These are phyloP conservation scores for Claviceps sp. DNA, from an alignment of 2,329 filamentous ascomycete species.

Conservation along the genomic window DNA sequence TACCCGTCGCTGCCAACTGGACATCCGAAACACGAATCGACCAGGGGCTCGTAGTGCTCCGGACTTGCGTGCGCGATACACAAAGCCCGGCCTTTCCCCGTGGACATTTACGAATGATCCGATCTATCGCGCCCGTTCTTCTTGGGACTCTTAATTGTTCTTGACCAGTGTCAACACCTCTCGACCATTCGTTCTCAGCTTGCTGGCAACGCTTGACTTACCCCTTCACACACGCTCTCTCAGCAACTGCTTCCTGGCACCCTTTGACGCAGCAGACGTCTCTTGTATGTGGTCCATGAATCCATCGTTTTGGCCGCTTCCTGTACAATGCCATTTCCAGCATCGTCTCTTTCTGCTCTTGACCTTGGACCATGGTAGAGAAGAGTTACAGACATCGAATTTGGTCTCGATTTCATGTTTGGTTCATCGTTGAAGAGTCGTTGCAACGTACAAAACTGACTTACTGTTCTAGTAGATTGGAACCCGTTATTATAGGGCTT, in stretches of 20 bases:
- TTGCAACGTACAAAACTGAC: not conserved
- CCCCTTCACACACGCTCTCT: not conserved
- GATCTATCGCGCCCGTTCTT: not conserved
- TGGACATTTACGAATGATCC: not conserved
- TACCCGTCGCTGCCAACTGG: not conserved
- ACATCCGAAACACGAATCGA: slow-evolving; percentile 4
- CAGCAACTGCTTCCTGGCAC: not conserved
- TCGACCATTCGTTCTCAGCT: not conserved
- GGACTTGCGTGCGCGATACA: not conserved
- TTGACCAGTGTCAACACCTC: not conserved
- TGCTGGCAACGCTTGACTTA: not conserved
- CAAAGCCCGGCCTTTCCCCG: not conserved
- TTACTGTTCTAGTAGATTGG: not conserved
- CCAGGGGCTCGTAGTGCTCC: not conserved
- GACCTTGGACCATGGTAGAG: not conserved
- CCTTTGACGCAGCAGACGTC: slow-evolving; percentile 1
- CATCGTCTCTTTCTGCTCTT: not conserved
- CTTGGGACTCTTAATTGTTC: not conserved
- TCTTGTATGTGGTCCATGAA: slow-evolving; percentile 4
- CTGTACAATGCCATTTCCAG: not conserved
- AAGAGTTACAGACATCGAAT: not conserved
- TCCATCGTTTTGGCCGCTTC: not conserved
- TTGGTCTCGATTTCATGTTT: not conserved
- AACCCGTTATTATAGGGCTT: not conserved
- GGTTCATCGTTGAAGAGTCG: not conserved